phyloP scores from a whole-genome alignment of 192 early-diverging fungal genomes.

The Backusella tuberculispora region DNA sequence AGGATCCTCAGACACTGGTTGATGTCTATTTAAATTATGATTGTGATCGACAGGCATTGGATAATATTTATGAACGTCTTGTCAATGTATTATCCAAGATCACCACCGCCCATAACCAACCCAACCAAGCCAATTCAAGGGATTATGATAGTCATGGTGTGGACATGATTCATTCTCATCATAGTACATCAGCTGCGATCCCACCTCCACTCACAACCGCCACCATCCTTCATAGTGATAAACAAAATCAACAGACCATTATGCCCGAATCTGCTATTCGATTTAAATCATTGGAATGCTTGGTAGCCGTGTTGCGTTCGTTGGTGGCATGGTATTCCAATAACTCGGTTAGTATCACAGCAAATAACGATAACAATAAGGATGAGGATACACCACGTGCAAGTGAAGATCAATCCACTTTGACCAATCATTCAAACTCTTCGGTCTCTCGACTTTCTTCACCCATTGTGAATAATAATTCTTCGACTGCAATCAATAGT shows the following conservation, averaged over 20 bases:
- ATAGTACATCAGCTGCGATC: conserved; percentile 34
- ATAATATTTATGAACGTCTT: conserved; percentile 91
- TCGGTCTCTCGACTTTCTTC: conserved; percentile 36
- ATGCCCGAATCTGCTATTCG: conserved; percentile 51
- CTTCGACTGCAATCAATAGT: background rate
- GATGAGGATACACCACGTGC: conserved; percentile 35
- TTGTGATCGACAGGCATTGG: conserved; percentile 79
- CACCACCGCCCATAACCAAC: conserved; percentile 47
- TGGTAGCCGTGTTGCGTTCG: conserved; percentile 64
- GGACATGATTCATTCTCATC: conserved; percentile 16
- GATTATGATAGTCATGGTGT: conserved; percentile 28
- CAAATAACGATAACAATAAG: conserved; percentile 25
- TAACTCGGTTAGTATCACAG: conserved; percentile 40
- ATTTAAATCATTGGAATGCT: conserved; percentile 62
- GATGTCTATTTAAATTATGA: conserved; percentile 97
- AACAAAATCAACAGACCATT: conserved; percentile 25
- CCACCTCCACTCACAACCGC: conserved; percentile 50
- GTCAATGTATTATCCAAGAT: conserved; percentile 71
- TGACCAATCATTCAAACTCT: conserved; percentile 27
- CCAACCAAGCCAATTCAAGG: conserved; percentile 18
- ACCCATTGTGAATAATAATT: conserved; percentile 29
- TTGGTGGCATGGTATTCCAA: conserved; percentile 71
- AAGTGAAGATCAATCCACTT: conserved; percentile 39
- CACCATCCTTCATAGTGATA: conserved; percentile 42
- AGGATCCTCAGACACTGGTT: conserved; percentile 78